phyloP scores from a whole-genome alignment of 2,329 filamentous ascomycete species.

The Colletotrichum costaricense region DNA sequence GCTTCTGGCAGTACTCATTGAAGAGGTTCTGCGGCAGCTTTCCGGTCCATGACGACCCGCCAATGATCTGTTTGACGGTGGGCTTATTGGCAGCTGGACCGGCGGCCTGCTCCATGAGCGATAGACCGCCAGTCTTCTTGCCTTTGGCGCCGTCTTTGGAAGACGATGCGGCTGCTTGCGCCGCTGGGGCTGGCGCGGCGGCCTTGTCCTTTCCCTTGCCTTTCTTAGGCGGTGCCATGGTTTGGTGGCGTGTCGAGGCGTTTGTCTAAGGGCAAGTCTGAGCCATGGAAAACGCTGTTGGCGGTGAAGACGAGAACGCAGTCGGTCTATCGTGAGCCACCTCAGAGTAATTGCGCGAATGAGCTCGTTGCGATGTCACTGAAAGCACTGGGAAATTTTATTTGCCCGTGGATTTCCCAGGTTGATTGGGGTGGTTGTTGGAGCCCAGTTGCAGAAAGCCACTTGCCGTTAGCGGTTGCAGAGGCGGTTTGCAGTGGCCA shows the following conservation, averaged over 20 bases:
- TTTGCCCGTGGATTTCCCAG: slow-evolving; percentile 8
- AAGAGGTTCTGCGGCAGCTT: slow-evolving; percentile 95
- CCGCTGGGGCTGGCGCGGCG: slow-evolving; percentile 48
- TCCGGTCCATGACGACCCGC: slow-evolving; percentile 95
- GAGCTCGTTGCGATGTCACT: slow-evolving; percentile 16
- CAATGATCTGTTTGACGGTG: slow-evolving; percentile 84
- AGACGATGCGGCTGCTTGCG: slow-evolving; percentile 41
- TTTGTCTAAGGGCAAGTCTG: background rate
- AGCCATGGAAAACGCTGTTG: background rate
- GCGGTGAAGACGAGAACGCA: background rate
- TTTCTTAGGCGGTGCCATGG: slow-evolving; percentile 33
- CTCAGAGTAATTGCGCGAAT: background rate
- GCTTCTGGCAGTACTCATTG: slow-evolving; percentile 94
- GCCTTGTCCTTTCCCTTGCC: slow-evolving; percentile 57
- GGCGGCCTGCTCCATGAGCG: slow-evolving; percentile 46
- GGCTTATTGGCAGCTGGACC: slow-evolving; percentile 57
- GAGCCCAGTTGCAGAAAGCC: background rate
- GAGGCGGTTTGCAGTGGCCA: slow-evolving; percentile 8
- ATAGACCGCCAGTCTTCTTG: slow-evolving; percentile 48
- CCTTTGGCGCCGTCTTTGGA: slow-evolving; percentile 66
- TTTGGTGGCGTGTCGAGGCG: background rate
- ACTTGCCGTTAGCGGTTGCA: slow-evolving; percentile 11
- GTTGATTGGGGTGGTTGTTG: background rate
- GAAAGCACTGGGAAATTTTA: slow-evolving; percentile 16
- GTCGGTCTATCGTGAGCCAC: background rate